Conservation (phyloP, 1,284 basidiomycete species). For the Cutaneotrichosporon dermatis region DNA sequence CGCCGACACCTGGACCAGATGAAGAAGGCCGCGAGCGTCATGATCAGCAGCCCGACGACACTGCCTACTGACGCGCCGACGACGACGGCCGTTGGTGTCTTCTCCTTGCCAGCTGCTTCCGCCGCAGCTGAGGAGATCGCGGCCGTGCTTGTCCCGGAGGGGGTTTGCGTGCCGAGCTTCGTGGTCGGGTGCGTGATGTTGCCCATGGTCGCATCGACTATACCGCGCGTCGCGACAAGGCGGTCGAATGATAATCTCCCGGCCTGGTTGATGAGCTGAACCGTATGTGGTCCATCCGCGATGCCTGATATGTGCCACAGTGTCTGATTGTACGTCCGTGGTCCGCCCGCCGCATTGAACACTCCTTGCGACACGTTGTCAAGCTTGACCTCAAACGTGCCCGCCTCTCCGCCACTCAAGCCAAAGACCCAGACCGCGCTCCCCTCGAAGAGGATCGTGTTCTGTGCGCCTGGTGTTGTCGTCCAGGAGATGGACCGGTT, state of each 20-base stretch:
- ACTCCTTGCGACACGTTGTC: constrained; percentile 28
- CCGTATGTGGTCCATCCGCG: constrained; percentile 19
- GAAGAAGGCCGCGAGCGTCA: constrained; percentile 9
- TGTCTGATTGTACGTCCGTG: constrained; percentile 29
- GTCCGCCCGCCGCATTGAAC: constrained; percentile 25
- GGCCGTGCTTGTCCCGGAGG: background rate
- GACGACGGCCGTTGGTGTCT: background rate
- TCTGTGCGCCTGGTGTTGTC: constrained; percentile 20
- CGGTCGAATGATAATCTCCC: constrained; percentile 33
- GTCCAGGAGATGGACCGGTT: constrained; percentile 37
- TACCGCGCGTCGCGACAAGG: constrained; percentile 19
- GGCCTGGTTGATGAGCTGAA: constrained; percentile 26
- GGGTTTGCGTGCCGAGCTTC: background rate
- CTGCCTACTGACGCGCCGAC: constrained; percentile 12
- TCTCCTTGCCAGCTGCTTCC: background rate
- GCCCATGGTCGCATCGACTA: constrained; percentile 1
- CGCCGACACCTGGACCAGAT: constrained; percentile 10
- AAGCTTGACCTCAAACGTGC: constrained; percentile 27
- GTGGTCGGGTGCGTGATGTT: background rate
- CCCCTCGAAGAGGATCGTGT: constrained; percentile 27
- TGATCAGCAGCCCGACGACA: constrained; percentile 7
- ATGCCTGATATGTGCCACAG: constrained; percentile 31
- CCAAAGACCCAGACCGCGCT: constrained; percentile 34
- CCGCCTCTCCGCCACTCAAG: constrained; percentile 26
- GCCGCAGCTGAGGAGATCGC: background rate